Evolutionary conservation across 805 yeast genomes (phyloP), one percentile per base, ranked within the genome.

Genomic region (Lachancea dasiensis): DNA sequence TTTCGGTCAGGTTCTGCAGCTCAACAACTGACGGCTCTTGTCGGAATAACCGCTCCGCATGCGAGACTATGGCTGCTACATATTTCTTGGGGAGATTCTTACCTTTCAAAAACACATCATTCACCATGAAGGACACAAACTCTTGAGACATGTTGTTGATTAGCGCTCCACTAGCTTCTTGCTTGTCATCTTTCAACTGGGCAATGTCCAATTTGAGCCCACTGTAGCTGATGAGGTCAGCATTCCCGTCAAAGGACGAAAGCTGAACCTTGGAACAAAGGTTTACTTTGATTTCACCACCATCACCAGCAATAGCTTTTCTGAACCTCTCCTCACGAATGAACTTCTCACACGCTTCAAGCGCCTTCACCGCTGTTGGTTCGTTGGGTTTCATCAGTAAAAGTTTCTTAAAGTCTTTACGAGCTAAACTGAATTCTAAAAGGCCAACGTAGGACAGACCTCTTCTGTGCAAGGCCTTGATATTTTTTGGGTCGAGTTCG

Each of bases 391-490:
- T 73, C 31, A 66, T 63, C 31, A 64, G 63, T 36, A 83, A 70
- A 10, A 87, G 85, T 6, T 56, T 50, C 48, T 76, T 77, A 53
- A 86, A 77, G 60, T 83, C 94, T 28, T 56, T 67, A 45, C 76
- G 72, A 0, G 97, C 89, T 41, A 77, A 80, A 52, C 77, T 77
- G 55, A 86, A 81, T 45, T 84, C 74, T 48, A 86, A 61, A 32
- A 86, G 70, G 7, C 95, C 94, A 58, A 79, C 73, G 45, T 78
- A 61, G 0, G 97, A 81, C 9, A 83, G 75, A 0, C 96, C 97
- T 47, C 95, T 73, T 48, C 98, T 73, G 56, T 86, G 92, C 57
- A 85, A 83, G 0, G 86, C 87, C 60, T 90, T 90, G 24, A 79
- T 63, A 52, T 85, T 82, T 14, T 64, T 55, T 1, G 79, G 72